Conservation (phyloP, 129 eudicot genomes). For the Flaveria brownii region DNA sequence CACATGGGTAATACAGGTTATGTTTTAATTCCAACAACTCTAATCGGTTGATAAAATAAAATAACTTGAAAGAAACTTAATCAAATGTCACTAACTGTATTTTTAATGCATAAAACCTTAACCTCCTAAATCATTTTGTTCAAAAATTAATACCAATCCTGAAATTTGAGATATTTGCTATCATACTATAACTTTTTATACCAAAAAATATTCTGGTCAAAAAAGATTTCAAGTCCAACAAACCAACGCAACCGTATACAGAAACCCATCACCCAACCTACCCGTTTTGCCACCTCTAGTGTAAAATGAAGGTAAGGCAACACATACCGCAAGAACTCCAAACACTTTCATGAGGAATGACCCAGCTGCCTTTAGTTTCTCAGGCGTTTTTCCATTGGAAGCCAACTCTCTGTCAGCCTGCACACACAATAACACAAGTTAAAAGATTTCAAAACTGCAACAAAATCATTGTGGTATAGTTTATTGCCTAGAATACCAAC, state of each 20-base stretch:
- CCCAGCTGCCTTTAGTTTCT: constrained; percentile 94
- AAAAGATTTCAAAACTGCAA: background rate
- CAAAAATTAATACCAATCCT: background rate
- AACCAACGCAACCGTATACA: background rate
- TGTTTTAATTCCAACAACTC: background rate
- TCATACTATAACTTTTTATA: background rate
- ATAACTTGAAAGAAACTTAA: background rate
- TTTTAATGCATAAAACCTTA: background rate
- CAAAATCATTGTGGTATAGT: background rate
- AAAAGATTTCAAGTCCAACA: background rate
- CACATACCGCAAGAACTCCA: constrained; percentile 92
- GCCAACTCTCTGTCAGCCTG: constrained; percentile 97
- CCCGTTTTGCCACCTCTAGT: constrained; percentile 6
- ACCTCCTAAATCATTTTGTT: background rate
- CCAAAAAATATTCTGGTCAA: background rate
- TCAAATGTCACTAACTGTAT: background rate
- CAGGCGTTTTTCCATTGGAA: constrained; percentile 83
- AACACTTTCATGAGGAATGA: constrained; percentile 98
- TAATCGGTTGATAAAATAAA: background rate
- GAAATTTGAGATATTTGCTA: background rate
- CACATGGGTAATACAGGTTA: background rate
- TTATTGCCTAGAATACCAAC: background rate
- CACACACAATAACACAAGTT: constrained; percentile 30
- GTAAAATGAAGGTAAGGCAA: constrained; percentile 18
- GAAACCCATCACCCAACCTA: background rate